Evolutionary conservation across 2,329 filamentous ascomycete genomes (phyloP), one percentile per base, ranked within the genome.

Genomic region (Colletotrichum melonis): DNA sequence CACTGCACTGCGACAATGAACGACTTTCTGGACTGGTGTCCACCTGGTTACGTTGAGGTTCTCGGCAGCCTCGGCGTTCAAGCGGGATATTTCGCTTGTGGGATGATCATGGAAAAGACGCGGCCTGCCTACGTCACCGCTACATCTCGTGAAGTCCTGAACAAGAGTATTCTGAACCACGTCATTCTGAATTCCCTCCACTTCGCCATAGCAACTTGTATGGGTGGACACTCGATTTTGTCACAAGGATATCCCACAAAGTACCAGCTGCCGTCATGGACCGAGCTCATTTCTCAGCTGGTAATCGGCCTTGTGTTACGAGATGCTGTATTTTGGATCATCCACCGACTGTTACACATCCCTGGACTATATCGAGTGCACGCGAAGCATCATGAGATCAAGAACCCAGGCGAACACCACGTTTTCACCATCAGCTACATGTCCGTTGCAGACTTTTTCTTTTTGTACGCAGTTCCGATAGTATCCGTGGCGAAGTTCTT

Each of bases 301-400:
- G 63, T 16, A 6, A 49, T 56, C 30, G 63, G 16, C 6, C 46
- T 65, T 22, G 7, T 65, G 30, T 30, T 65, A 22, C 63, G 63
- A 9, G 63, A 65, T 49, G 63, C 30, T 22, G n/a, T 56, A 9
- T 65, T 65, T 6, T 65, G 54, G 28, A 30, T 26, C 63, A 3
- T 65, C 5, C 63, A 65, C 9, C 49, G 63, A 16, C 14, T 65
- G 2, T 35, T 49, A n/a, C 63, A 65, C 49, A 30, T 49, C 30
- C 63, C 63, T 14, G 63, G 49, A 7, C 5, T 65, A 7, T 65
- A 65, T 28, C n/a, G n/a, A 16, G 49, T 65, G 49, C 63, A 65
- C 63, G 63, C 63, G 8, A 65, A 65, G 30, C 63, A 65, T 9
- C 63, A 65, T 28, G 63, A 65, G 63, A 65, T 65, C 63, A 32